These are phyloP conservation scores for Medakamo hakoo DNA, from an alignment of 139 green algal genomes.

Conservation along the genomic window DNA sequence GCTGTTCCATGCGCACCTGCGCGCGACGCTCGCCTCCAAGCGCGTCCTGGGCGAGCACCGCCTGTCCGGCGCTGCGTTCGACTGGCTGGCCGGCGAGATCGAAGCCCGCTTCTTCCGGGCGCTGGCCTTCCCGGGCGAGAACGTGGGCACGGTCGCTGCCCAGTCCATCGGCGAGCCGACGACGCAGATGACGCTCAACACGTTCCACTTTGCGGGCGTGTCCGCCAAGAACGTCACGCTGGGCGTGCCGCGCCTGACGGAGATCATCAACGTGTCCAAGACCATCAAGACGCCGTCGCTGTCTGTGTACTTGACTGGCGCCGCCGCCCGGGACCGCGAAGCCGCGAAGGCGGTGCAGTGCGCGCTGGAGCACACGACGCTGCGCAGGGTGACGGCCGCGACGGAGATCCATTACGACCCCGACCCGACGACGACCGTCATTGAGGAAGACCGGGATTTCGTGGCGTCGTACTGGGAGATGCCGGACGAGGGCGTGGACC, in stretches of 20 bases:
- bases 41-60: conserved; percentile 67
- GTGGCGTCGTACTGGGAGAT: conserved; percentile 76
- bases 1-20: conserved; percentile 74
- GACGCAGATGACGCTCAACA: conserved; percentile 94
- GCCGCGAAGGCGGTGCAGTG: conserved; percentile 82
- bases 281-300: conserved; percentile 96
- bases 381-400: conserved; percentile 48
- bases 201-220: conserved; percentile 83
- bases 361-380: conserved; percentile 90
- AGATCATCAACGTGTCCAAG: conserved; percentile 99
- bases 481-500: conserved; percentile 62
- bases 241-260: conserved; percentile 89
- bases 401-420: conserved; percentile 79
- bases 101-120: conserved; percentile 55
- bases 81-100: conserved; percentile 86
- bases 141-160: conserved; percentile 84
- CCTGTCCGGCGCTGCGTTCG: conserved; percentile 64
- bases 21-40: conserved; percentile 75
- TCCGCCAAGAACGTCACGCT: conserved; percentile 98
- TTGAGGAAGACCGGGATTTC: conserved; percentile 78
- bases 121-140: conserved; percentile 61
- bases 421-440: conserved; percentile 58
- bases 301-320: conserved; percentile 64
- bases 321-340: conserved; percentile 44
- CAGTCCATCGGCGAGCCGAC: conserved; percentile 96